phyloP scores from a whole-genome alignment of 768 basidiomycete genomes.

The Fomitopsis serialis region DNA sequence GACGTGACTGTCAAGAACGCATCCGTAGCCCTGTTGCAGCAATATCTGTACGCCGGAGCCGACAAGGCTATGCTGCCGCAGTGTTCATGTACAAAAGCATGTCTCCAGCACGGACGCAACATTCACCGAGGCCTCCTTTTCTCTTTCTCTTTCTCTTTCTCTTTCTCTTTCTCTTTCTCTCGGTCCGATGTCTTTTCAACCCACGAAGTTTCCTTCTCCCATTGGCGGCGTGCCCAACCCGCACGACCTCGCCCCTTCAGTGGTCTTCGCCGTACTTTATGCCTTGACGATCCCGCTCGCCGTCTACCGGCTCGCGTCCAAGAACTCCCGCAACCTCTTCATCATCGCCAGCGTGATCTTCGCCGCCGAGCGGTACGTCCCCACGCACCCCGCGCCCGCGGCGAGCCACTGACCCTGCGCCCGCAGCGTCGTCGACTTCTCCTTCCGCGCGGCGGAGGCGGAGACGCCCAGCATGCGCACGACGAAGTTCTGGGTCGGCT shows the following conservation, averaged over 20 bases:
- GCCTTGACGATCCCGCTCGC: slow-evolving; percentile 31
- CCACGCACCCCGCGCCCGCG: neutral
- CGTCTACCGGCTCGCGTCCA: slow-evolving; percentile 28
- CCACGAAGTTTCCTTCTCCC: neutral
- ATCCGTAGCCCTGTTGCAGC: too few relatives aligned
- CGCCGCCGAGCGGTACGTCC: slow-evolving; percentile 32
- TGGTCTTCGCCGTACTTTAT: slow-evolving; percentile 37
- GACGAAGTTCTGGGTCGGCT: slow-evolving; percentile 11
- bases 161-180: neutral
- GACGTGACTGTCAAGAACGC: too few relatives aligned
- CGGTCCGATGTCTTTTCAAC: neutral
- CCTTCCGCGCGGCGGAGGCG: slow-evolving; percentile 18
- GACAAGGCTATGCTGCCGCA: too few relatives aligned
- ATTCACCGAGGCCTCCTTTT: too few relatives aligned
- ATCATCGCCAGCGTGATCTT: slow-evolving; percentile 29
- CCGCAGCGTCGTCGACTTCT: slow-evolving; percentile 16
- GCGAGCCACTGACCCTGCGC: neutral
- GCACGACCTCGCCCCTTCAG: slow-evolving; percentile 38
- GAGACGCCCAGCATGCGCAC: slow-evolving; percentile 10
- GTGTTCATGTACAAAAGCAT: too few relatives aligned
- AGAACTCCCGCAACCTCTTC: slow-evolving; percentile 31
- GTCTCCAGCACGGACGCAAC: too few relatives aligned
- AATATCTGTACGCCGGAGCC: too few relatives aligned
- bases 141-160: too few relatives aligned
- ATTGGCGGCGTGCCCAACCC: slow-evolving; percentile 1